Evolutionary conservation across 2,329 filamentous ascomycete species (phyloP).

Genomic region (Colletotrichum eleusines): DNA sequence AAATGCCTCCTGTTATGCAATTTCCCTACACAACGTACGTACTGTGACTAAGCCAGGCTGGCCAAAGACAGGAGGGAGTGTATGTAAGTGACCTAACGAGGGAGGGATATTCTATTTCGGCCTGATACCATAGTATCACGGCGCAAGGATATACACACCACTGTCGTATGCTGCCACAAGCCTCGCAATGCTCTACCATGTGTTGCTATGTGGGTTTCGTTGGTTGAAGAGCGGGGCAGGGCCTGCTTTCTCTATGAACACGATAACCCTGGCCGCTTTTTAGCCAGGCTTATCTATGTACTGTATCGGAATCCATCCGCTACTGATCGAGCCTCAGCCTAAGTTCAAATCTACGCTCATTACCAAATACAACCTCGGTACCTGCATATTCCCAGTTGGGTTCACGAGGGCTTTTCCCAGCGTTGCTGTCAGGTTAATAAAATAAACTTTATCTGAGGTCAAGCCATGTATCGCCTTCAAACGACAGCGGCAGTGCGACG

Average conservation of each 20-base stretch:
- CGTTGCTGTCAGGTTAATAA: background rate
- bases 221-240: background rate
- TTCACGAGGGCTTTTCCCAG: background rate
- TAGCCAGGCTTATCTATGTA: background rate
- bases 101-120: too few relatives aligned
- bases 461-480: constrained; percentile 2
- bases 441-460: constrained; percentile 13
- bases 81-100: too few relatives aligned
- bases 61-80: too few relatives aligned
- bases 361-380: background rate
- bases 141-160: too few relatives aligned
- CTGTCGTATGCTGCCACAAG: background rate
- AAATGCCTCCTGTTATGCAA: too few relatives aligned
- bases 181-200: too few relatives aligned
- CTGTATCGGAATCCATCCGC: background rate
- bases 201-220: background rate
- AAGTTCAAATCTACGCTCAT: background rate
- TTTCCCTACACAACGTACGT: too few relatives aligned
- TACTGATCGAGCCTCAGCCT: background rate
- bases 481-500: background rate
- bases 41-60: too few relatives aligned
- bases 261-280: background rate
- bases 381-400: background rate
- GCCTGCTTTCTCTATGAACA: background rate
- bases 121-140: too few relatives aligned